A percentile compares a stretch with the other conserved stretches of the same genome.
Conservation (phyloP, 2,329 filamentous ascomycete species). For the Pseudohalonectria lignicola region DNA sequence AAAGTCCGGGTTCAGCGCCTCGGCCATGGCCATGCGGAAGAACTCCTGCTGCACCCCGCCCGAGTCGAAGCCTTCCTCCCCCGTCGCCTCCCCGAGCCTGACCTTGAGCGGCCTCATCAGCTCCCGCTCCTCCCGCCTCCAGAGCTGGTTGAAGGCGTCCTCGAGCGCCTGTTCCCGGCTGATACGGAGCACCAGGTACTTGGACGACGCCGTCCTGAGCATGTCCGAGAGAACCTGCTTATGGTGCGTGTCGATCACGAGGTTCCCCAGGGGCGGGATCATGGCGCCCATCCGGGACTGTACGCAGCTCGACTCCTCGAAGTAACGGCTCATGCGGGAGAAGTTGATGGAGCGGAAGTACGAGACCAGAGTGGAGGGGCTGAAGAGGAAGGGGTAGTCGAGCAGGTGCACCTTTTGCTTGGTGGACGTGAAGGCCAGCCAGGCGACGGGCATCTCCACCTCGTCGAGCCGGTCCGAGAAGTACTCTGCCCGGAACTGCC, state of each 20-base stretch:
- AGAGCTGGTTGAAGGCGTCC: constrained; percentile 79
- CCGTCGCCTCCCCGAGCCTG: constrained; percentile 67
- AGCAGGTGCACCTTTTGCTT: constrained; percentile 63
- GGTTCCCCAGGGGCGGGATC: constrained; percentile 35
- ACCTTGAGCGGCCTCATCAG: constrained; percentile 80
- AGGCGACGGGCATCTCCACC: constrained; percentile 63
- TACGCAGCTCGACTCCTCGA: constrained; percentile 55
- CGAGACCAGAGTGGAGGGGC: constrained; percentile 57
- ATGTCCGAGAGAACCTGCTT: constrained; percentile 51
- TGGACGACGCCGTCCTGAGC: constrained; percentile 55
- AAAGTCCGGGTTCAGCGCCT: constrained; percentile 67
- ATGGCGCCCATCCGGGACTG: constrained; percentile 45
- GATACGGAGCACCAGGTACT: constrained; percentile 61
- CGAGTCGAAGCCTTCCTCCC: constrained; percentile 85
- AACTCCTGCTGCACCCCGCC: constrained; percentile 96
- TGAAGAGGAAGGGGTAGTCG: constrained; percentile 73
- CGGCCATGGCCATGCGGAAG: constrained; percentile 72
- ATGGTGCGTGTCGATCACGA: constrained; percentile 46
- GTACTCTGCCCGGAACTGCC: constrained; percentile 65
- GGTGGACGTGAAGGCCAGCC: constrained; percentile 50
- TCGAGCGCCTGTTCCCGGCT: constrained; percentile 55
- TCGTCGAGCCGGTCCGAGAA: constrained; percentile 67
- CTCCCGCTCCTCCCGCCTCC: constrained; percentile 74
- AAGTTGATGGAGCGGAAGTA: constrained; percentile 89
- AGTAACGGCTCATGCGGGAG: constrained; percentile 70